These are phyloP conservation scores for Tetracladium marchalianum DNA, from an alignment of 495 filamentous ascomycete genomes.

Conservation along the genomic window DNA sequence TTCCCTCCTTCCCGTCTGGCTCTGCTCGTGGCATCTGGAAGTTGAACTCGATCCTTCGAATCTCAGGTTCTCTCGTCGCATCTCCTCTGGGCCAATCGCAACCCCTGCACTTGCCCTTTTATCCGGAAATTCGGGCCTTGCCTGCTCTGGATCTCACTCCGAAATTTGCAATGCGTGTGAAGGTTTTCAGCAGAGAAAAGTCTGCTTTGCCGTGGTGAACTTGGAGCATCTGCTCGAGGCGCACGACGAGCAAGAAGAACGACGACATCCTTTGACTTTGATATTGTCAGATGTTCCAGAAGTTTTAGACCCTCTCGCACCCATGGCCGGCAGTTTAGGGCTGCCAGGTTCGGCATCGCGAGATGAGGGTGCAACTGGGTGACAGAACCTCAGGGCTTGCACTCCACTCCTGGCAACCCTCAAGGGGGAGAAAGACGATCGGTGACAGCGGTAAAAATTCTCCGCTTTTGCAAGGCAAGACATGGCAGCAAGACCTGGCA, in stretches of 20 bases:
- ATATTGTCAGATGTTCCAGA: slow-evolving; percentile 8
- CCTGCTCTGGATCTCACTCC: slow-evolving; percentile 1
- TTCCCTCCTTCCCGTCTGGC: too few species aligned
- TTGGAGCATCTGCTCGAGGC: neutral
- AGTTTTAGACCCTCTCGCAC: slow-evolving; percentile 7
- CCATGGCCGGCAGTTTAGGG: slow-evolving; percentile 17
- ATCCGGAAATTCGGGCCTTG: too few species aligned
- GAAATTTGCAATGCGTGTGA: neutral
- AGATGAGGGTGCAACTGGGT: slow-evolving; percentile 11
- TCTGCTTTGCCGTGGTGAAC: neutral
- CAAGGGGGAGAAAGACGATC: slow-evolving; percentile 9
- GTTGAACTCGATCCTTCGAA: too few species aligned
- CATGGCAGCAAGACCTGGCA: neutral
- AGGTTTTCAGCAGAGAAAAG: neutral
- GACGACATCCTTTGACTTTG: slow-evolving; percentile 2
- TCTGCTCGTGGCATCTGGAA: too few species aligned
- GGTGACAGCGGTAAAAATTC: slow-evolving; percentile 13
- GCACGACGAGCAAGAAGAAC: neutral
- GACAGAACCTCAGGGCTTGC: slow-evolving; percentile 8
- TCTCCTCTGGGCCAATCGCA: too few species aligned
- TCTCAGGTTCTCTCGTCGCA: too few species aligned
- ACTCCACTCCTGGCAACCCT: slow-evolving; percentile 8
- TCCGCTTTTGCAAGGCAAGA: slow-evolving; percentile 3
- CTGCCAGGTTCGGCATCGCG: slow-evolving; percentile 16
- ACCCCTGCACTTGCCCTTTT: too few species aligned